phyloP scores from a whole-genome alignment of 768 basidiomycete species.

The Calocybe gangraenosa region DNA sequence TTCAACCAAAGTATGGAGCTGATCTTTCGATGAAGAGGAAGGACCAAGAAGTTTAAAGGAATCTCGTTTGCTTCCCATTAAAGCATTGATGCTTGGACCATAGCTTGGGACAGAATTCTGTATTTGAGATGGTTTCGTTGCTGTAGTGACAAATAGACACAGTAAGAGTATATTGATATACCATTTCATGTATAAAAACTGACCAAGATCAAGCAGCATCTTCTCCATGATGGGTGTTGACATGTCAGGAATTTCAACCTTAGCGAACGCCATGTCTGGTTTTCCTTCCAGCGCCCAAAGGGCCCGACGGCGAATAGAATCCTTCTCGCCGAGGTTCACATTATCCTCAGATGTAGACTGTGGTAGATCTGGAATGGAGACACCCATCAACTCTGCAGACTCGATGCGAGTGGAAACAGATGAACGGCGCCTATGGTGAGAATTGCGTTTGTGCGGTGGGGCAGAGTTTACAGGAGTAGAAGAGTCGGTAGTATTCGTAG shows the following conservation, averaged over 20 bases:
- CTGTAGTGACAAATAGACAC: constrained; percentile 27
- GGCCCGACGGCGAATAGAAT: constrained; percentile 77
- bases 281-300: constrained; percentile 88
- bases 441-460: constrained; percentile 56
- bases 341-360: constrained; percentile 60
- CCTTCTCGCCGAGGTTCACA: constrained; percentile 65
- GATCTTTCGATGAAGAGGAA: constrained; percentile 67
- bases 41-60: constrained; percentile 70
- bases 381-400: constrained; percentile 89
- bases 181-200: constrained; percentile 26
- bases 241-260: constrained; percentile 83
- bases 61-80: constrained; percentile 66
- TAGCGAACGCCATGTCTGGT: constrained; percentile 62
- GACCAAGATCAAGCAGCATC: constrained; percentile 62
- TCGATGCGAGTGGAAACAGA: constrained; percentile 88
- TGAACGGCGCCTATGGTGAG: constrained; percentile 81
- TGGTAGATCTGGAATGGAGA: constrained; percentile 65
- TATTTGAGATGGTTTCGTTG: constrained; percentile 58
- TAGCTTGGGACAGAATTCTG: constrained; percentile 41
- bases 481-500: constrained; percentile 33
- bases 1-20: constrained; percentile 74
- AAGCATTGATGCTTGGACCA: constrained; percentile 32
- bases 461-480: constrained; percentile 24
- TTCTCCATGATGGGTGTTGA: constrained; percentile 54
- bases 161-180: constrained; percentile 3